Evolutionary conservation across 768 basidiomycete genomes (phyloP).

Genomic region (Hydnum rufescens): DNA sequence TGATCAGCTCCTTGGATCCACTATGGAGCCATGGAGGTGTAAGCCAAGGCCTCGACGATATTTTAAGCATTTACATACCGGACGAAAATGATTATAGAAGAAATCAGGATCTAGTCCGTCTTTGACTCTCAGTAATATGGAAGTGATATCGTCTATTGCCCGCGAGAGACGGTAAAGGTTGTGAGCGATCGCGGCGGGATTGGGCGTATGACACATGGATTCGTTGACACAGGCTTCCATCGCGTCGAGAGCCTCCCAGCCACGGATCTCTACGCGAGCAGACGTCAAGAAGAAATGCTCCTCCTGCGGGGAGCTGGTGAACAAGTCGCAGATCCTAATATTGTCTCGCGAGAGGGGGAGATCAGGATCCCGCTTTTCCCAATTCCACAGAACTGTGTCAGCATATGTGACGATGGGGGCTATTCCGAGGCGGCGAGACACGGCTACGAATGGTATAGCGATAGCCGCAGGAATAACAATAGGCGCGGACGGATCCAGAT

Average conservation of each 20-base stretch:
- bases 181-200: conserved; percentile 40
- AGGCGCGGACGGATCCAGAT: conserved; percentile 12
- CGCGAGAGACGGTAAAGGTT: conserved; percentile 41
- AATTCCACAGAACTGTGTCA: conserved; percentile 56
- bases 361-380: conserved; percentile 1
- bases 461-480: conserved; percentile 51
- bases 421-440: conserved; percentile 50
- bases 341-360: conserved; percentile 9
- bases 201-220: conserved; percentile 23
- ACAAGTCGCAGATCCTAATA: conserved; percentile 17
- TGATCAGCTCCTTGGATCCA: conserved; percentile 68
- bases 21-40: background rate
- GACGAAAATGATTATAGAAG: conserved; percentile 80
- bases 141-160: conserved; percentile 43
- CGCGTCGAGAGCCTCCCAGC: conserved; percentile 49
- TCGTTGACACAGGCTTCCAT: background rate
- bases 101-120: conserved; percentile 52
- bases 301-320: conserved; percentile 66
- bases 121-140: conserved; percentile 41
- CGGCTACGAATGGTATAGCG: conserved; percentile 52
- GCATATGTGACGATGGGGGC: conserved; percentile 84
- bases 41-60: background rate
- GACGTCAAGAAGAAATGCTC: conserved; percentile 76
- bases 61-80: conserved; percentile 14
- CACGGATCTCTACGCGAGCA: conserved; percentile 71